Evolutionary conservation across 139 green algal species (phyloP).

Genomic region (Desmodesmus armatus): DNA sequence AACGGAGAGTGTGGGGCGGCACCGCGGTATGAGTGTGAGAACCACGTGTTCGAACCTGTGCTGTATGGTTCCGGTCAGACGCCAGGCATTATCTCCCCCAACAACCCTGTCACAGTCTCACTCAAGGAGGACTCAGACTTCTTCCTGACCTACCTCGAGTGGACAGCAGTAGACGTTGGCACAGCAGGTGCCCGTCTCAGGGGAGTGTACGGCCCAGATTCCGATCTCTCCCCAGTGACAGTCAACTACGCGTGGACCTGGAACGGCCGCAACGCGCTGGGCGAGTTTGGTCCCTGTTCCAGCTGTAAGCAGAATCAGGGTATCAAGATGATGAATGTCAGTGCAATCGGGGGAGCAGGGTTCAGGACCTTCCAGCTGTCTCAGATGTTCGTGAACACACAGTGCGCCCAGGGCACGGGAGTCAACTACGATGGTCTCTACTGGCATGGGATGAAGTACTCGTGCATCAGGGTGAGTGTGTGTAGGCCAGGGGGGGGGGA

Average conservation of each 20-base stretch:
- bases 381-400: not conserved
- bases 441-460: conserved; percentile 20
- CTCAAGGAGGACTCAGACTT: not conserved
- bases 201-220: not conserved
- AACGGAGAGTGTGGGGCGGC: not conserved
- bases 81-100: conserved; percentile 4
- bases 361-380: not conserved
- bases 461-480: not conserved
- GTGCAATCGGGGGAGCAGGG: not conserved
- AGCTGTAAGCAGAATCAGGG: not conserved
- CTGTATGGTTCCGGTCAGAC: not conserved
- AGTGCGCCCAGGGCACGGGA: not conserved
- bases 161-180: conserved; percentile 1
- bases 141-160: conserved; percentile 7
- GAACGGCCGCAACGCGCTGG: not conserved
- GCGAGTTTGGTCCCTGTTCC: not conserved
- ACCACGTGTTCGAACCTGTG: not conserved
- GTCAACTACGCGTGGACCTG: not conserved
- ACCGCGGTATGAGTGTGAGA: not conserved
- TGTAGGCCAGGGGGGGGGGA: too few species aligned
- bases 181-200: not conserved
- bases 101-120: not conserved
- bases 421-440: not conserved
- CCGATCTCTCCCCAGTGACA: too few species aligned
- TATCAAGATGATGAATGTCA: not conserved